Conservation (phyloP, 305 asterid genomes). For the Fraxinus xanthoxyloides region DNA sequence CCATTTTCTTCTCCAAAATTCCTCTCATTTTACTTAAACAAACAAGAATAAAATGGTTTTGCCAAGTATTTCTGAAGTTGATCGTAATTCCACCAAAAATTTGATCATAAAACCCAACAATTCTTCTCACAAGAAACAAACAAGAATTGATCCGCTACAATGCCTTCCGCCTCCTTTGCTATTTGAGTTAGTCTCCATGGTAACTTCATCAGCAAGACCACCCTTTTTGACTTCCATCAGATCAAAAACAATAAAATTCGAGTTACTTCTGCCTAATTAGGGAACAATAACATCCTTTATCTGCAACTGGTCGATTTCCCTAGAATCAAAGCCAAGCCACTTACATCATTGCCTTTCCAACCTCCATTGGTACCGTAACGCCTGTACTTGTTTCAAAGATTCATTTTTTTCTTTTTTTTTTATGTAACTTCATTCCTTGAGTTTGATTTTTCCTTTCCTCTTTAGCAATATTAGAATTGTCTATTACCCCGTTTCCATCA, state of each 20-base stretch:
- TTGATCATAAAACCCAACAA: no score
- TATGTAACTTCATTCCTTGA: neutral
- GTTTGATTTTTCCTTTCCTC: slow-evolving; percentile 7
- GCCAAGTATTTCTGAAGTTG: no score
- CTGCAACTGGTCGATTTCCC: neutral
- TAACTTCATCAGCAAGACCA: neutral
- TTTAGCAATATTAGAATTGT: slow-evolving; percentile 1
- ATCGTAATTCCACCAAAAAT: no score
- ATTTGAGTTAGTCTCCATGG: neutral
- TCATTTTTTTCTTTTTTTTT: no score
- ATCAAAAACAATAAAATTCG: neutral
- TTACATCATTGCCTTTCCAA: slow-evolving; percentile 17
- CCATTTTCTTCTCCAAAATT: no score
- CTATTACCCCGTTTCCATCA: slow-evolving; percentile 6
- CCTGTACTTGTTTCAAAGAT: slow-evolving; percentile 9
- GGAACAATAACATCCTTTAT: slow-evolving; percentile 10
- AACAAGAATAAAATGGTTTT: no score
- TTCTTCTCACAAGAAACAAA: no score
- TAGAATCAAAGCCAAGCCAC: neutral
- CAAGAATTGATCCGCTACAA: neutral
- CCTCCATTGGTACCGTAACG: slow-evolving; percentile 20
- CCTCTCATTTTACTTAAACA: no score
- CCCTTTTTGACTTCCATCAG: slow-evolving; percentile 27
- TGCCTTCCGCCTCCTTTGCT: slow-evolving; percentile 5
- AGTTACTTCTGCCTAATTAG: slow-evolving; percentile 16